A percentile compares a stretch with the other conserved stretches of the same genome.
Conservation (phyloP, 2,329 filamentous ascomycete species). For the Grosmannia huntii region DNA sequence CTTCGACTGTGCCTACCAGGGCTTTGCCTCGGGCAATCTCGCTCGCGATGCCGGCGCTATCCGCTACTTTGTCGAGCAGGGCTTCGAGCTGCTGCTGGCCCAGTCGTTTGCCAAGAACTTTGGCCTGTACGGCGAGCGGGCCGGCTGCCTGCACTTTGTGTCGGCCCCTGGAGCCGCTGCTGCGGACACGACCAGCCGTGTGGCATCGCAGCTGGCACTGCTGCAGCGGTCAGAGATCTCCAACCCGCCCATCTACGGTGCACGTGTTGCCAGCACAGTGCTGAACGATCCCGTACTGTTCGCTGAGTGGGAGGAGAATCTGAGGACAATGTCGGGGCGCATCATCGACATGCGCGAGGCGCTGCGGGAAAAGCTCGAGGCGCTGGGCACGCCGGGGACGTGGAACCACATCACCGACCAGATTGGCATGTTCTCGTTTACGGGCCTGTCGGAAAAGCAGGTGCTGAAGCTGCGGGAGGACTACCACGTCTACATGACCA, state of each 20-base stretch:
- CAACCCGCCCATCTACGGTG: constrained; percentile 90
- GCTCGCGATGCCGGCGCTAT: constrained; percentile 80
- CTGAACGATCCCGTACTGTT: constrained; percentile 77
- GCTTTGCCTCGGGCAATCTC: constrained; percentile 87
- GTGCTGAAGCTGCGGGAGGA: constrained; percentile 57
- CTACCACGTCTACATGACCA: constrained; percentile 80
- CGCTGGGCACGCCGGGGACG: constrained; percentile 70
- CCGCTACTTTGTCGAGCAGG: constrained; percentile 84
- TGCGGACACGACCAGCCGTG: constrained; percentile 41
- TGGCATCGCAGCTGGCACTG: constrained; percentile 82
- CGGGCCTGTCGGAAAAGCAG: constrained; percentile 62
- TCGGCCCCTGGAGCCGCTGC: constrained; percentile 60
- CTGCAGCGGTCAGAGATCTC: constrained; percentile 96
- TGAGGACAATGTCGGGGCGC: constrained; percentile 86
- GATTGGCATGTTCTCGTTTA: constrained; percentile 99
- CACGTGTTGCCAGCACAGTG: constrained; percentile 71
- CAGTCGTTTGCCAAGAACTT: constrained; percentile 99
- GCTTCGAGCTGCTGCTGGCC: constrained; percentile 76
- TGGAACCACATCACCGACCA: constrained; percentile 98
- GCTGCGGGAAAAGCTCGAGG: constrained; percentile 69
- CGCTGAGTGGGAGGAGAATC: constrained; percentile 81
- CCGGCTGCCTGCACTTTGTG: constrained; percentile 91
- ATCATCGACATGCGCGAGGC: constrained; percentile 84
- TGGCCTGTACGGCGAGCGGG: constrained; percentile 90
- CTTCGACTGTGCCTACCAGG: constrained; percentile 97